phyloP scores from a whole-genome alignment of 345 rosid species.

The Citrus mangshanensis region DNA sequence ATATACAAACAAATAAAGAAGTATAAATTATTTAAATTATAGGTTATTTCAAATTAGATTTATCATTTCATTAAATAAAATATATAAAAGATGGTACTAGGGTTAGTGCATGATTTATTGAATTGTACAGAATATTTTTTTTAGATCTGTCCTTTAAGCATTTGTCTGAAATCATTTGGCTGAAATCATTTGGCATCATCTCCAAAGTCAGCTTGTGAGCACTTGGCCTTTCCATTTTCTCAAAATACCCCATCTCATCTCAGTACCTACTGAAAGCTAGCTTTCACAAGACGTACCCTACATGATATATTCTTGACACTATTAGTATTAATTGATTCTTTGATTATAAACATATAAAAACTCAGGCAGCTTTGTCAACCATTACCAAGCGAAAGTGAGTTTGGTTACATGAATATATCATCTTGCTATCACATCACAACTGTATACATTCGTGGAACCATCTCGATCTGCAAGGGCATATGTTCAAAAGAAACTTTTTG shows the following conservation, averaged over 20 bases:
- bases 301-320: neutral
- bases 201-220: neutral
- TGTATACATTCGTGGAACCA: neutral
- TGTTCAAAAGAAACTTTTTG: neutral
- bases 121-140: neutral
- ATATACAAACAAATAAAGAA: too few species aligned
- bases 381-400: neutral
- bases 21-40: too few species aligned
- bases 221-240: neutral
- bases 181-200: neutral
- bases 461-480: neutral
- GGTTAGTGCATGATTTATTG: neutral
- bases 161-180: neutral
- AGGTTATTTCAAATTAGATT: rapidly evolving
- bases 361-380: neutral
- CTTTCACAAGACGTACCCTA: neutral
- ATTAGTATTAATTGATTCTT: neutral
- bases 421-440: neutral
- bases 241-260: neutral
- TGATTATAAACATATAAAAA: neutral
- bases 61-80: too few species aligned
- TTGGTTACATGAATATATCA: neutral
- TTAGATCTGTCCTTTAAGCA: neutral
- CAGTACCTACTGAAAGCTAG: neutral
- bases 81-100: neutral